Percentiles rank a stretch among this genome's conserved stretches.
Conservation (phyloP, 371 early-diverging fungal species). For the Rhizopus delemar region DNA sequence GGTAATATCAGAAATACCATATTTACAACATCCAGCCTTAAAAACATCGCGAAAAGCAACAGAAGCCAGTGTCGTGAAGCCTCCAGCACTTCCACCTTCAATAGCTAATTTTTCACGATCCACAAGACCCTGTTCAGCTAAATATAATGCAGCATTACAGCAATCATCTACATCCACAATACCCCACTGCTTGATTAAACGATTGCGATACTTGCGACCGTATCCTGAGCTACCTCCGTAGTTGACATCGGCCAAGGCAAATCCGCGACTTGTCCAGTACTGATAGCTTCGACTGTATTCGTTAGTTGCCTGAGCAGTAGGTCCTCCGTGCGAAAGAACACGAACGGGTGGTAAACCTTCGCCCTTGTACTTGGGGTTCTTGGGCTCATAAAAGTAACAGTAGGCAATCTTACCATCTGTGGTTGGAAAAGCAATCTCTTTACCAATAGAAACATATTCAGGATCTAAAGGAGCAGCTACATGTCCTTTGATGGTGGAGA, state of each 20-base stretch:
- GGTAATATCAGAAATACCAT: constrained; percentile 73
- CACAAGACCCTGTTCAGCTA: constrained; percentile 60
- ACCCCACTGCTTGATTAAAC: constrained; percentile 70
- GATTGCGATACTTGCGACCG: constrained; percentile 73
- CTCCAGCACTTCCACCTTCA: constrained; percentile 74
- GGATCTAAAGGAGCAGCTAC: constrained; percentile 31
- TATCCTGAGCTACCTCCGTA: constrained; percentile 79
- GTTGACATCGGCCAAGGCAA: constrained; percentile 73
- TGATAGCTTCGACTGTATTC: constrained; percentile 55
- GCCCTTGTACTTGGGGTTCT: constrained; percentile 58
- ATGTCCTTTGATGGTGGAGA: constrained; percentile 12
- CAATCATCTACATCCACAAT: constrained; percentile 79
- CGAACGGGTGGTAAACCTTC: constrained; percentile 67
- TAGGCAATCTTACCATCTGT: constrained; percentile 49
- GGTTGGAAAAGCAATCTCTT: constrained; percentile 68
- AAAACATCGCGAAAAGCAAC: constrained; percentile 76
- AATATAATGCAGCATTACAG: constrained; percentile 66
- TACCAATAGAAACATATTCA: constrained; percentile 62
- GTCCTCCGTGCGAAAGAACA: constrained; percentile 75
- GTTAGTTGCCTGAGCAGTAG: constrained; percentile 47
- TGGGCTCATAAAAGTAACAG: constrained; percentile 67
- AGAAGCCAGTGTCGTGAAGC: constrained; percentile 68
- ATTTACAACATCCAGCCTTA: constrained; percentile 67
- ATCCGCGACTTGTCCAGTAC: constrained; percentile 80
- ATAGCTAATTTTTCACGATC: constrained; percentile 65